Percentiles rank a stretch among this genome's conserved stretches.
These are phyloP conservation scores for Boeremia lycopersici DNA, from an alignment of 2,329 filamentous ascomycete species.

Conservation along the genomic window DNA sequence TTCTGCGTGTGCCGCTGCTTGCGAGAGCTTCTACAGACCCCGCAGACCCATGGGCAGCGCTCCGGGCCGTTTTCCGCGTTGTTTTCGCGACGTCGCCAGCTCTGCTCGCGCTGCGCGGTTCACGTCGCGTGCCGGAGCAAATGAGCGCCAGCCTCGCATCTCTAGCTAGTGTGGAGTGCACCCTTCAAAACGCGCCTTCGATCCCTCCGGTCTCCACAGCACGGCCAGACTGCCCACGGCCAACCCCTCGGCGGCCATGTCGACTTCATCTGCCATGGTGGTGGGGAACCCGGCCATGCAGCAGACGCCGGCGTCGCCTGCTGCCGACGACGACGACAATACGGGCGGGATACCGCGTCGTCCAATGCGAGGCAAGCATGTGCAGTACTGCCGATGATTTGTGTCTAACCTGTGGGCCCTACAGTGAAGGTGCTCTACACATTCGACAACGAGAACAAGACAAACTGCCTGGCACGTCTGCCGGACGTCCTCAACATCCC, in stretches of 20 bases:
- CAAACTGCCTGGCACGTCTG: constrained; percentile 87
- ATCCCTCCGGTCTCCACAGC: constrained; percentile 21
- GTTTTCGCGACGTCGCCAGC: constrained; percentile 2
- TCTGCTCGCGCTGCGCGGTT: constrained; percentile 24
- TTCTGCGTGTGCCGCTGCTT: constrained; percentile 25
- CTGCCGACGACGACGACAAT: constrained; percentile 34
- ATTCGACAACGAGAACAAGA: constrained; percentile 86
- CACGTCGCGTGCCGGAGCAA: constrained; percentile 42
- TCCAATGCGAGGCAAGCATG: constrained; percentile 55
- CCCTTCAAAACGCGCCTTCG: constrained; percentile 29
- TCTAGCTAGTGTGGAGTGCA: constrained; percentile 17
- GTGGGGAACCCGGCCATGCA: constrained; percentile 32
- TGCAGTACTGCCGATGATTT: constrained; percentile 9
- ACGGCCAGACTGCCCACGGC: constrained; percentile 21
- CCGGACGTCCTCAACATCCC: constrained; percentile 80
- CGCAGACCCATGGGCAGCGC: constrained; percentile 1
- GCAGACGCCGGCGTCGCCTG: constrained; percentile 24
- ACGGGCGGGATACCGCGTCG: constrained; percentile 45
- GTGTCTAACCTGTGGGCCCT: constrained; percentile 26
- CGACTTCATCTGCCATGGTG: constrained; percentile 35
- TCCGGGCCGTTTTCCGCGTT: constrained; percentile 16
- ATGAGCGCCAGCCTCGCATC: constrained; percentile 45
- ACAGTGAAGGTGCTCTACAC: constrained; percentile 96
- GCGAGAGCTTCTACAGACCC: not conserved
- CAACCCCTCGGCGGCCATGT: constrained; percentile 39